phyloP scores from a whole-genome alignment of 139 green algal genomes.

The Zygnema cylindricum region DNA sequence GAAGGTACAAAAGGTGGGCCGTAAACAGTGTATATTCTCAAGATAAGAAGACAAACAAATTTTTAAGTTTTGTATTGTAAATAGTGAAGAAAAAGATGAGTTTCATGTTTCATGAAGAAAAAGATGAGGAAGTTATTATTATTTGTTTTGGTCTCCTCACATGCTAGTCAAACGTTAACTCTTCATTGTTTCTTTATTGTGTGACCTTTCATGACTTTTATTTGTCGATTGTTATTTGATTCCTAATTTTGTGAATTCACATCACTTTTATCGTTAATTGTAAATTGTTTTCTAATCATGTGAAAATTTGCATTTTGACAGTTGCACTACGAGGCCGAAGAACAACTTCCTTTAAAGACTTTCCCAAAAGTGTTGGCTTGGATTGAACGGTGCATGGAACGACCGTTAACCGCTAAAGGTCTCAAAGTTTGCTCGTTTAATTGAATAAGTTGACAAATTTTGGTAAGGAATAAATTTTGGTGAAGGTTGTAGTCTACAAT shows the following conservation, averaged over 20 bases:
- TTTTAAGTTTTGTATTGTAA: too few species aligned
- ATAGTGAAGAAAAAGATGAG: too few species aligned
- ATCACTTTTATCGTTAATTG: neutral
- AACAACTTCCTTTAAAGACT: slow-evolving; percentile 26
- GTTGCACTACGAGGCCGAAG: slow-evolving; percentile 28
- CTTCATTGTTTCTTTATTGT: neutral
- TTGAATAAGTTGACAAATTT: too few species aligned
- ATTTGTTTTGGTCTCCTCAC: too few species aligned
- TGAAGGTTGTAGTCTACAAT: too few species aligned
- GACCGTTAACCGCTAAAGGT: slow-evolving; percentile 33
- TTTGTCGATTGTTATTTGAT: neutral
- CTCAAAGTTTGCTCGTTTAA: slow-evolving; percentile 18
- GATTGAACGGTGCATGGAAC: slow-evolving; percentile 1
- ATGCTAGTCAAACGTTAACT: too few species aligned
- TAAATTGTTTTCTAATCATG: neutral
- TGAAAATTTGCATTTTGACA: neutral
- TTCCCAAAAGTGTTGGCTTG: slow-evolving; percentile 26
- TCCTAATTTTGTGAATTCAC: neutral
- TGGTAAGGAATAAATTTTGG: too few species aligned
- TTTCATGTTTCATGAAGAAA: too few species aligned
- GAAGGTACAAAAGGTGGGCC: too few species aligned
- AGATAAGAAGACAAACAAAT: too few species aligned
- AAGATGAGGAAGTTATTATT: too few species aligned
- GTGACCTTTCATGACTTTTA: neutral
- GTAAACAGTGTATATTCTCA: too few species aligned